Percentiles rank a stretch among this genome's conserved stretches.
Conservation (phyloP, 192 early-diverging fungal species). For the Mortierella hygrophila region DNA sequence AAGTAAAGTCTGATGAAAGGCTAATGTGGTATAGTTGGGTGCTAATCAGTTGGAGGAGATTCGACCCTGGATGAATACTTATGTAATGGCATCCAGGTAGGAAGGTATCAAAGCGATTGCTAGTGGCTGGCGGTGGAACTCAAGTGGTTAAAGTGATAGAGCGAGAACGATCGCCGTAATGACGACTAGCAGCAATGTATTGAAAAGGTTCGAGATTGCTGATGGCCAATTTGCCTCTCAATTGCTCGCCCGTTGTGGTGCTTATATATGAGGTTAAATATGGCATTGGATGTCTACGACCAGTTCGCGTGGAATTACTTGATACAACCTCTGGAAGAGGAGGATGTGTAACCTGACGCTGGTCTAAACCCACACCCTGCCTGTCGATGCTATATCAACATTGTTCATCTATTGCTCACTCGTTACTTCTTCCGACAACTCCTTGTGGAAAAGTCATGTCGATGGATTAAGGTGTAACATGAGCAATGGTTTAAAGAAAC, state of each 20-base stretch:
- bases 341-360: not conserved
- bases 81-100: no score
- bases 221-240: no score
- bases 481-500: not conserved
- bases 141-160: no score
- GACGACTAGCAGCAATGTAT: no score
- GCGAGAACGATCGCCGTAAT: no score
- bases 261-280: not conserved
- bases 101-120: no score
- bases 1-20: no score
- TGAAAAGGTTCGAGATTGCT: no score
- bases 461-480: not conserved
- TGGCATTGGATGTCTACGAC: not conserved
- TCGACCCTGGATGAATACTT: no score
- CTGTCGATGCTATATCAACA: not conserved
- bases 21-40: no score
- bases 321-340: not conserved
- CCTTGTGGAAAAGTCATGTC: not conserved
- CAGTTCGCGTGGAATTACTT: not conserved
- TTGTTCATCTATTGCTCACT: not conserved
- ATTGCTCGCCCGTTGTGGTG: not conserved
- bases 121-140: no score
- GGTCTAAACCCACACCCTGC: conserved; percentile 3
- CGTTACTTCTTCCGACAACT: not conserved
- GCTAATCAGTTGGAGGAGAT: no score